Conservation (phyloP, 2,329 filamentous ascomycete genomes). For the Juglanconis sp. region DNA sequence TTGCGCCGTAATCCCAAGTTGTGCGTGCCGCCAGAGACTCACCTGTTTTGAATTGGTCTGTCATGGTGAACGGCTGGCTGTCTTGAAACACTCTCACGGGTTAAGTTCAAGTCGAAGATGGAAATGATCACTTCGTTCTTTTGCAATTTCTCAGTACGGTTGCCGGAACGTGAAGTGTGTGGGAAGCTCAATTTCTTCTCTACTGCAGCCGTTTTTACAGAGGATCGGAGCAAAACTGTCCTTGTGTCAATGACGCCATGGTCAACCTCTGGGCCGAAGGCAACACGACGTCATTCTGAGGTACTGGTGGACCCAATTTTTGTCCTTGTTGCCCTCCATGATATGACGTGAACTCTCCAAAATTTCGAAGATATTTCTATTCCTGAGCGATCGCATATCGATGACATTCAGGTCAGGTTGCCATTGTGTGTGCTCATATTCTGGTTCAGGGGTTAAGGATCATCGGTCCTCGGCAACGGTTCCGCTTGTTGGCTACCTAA, state of each 20-base stretch:
- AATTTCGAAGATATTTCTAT: too few species aligned
- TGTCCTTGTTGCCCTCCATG: background rate
- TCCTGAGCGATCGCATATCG: too few species aligned
- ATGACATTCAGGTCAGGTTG: too few species aligned
- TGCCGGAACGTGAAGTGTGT: too few species aligned
- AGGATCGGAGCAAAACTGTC: constrained; percentile 1
- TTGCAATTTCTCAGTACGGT: too few species aligned
- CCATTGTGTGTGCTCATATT: too few species aligned
- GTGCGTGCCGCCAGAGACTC: constrained; percentile 13
- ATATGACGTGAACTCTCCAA: background rate
- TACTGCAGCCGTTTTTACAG: background rate
- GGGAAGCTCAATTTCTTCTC: background rate
- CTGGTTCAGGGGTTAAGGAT: too few species aligned
- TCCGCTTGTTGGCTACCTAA: too few species aligned
- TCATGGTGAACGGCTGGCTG: constrained; percentile 19
- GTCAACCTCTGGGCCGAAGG: background rate
- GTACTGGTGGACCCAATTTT: constrained; percentile 7
- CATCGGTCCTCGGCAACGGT: too few species aligned
- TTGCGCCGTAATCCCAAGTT: background rate
- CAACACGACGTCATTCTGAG: constrained; percentile 15
- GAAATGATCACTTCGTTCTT: background rate
- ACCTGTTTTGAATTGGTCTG: constrained; percentile 35
- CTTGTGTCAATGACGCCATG: constrained; percentile 16
- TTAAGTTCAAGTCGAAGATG: background rate
- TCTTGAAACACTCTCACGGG: background rate